Evolutionary conservation across 202 grass and related monocot genomes (phyloP).

Genomic region (Bolboschoenoplectus hybrid): DNA sequence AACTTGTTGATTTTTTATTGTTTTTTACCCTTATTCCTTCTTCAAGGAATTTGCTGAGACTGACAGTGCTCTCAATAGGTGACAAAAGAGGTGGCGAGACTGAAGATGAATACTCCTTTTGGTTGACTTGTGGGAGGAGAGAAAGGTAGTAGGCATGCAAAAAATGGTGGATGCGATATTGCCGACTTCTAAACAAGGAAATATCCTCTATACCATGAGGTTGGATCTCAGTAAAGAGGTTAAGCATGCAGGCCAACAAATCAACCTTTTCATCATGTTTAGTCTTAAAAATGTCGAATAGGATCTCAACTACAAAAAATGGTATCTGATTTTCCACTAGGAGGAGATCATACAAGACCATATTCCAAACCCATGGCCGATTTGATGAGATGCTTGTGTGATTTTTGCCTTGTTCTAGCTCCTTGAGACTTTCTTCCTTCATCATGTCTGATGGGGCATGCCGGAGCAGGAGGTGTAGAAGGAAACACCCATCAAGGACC

Average conservation of each 20-base stretch:
- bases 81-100: slow-evolving; percentile 38
- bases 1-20: slow-evolving; percentile 27
- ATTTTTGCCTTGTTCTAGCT: slow-evolving; percentile 30
- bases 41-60: slow-evolving; percentile 24
- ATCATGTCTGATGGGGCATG: slow-evolving; percentile 17
- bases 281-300: slow-evolving; percentile 44
- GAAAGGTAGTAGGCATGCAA: slow-evolving; percentile 45
- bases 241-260: slow-evolving; percentile 32
- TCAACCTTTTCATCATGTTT: slow-evolving; percentile 36
- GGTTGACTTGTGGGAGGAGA: slow-evolving; percentile 41
- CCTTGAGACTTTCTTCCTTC: slow-evolving; percentile 41
- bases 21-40: slow-evolving; percentile 33
- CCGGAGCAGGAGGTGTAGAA: slow-evolving; percentile 32
- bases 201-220: slow-evolving; percentile 35
- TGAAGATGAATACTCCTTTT: slow-evolving; percentile 25
- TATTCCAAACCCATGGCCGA: slow-evolving; percentile 45
- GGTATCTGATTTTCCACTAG: slow-evolving; percentile 53
- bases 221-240: slow-evolving; percentile 42
- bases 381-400: slow-evolving; percentile 36
- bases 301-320: slow-evolving; percentile 44
- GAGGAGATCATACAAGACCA: slow-evolving; percentile 44
- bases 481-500: slow-evolving; percentile 61
- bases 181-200: background rate
- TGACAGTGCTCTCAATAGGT: slow-evolving; percentile 6
- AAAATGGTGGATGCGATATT: slow-evolving; percentile 29